Percentiles rank a stretch among this genome's conserved stretches.
These are phyloP conservation scores for Apophysomyces ossiformis DNA, from an alignment of 371 early-diverging fungal genomes.

Conservation along the genomic window DNA sequence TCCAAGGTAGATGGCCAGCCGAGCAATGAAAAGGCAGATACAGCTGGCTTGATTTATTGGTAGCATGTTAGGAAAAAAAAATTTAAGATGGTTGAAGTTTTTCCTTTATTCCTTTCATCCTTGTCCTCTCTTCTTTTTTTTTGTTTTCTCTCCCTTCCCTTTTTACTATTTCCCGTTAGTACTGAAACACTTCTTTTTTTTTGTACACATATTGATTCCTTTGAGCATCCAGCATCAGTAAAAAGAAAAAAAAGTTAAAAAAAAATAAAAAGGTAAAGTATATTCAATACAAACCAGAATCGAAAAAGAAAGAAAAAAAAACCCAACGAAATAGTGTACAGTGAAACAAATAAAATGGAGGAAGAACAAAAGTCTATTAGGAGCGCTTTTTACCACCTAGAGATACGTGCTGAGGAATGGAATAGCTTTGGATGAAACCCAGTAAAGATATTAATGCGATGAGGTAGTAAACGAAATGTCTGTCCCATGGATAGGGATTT, in stretches of 20 bases:
- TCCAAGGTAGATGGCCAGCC: background rate
- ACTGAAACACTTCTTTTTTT: background rate
- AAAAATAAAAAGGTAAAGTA: too few species aligned
- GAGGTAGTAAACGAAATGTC: conserved; percentile 62
- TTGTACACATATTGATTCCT: background rate
- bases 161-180: too few species aligned
- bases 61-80: background rate
- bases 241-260: background rate
- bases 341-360: background rate
- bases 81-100: background rate
- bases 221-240: background rate
- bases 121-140: background rate
- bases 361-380: background rate
- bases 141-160: background rate
- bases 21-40: background rate
- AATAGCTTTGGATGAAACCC: conserved; percentile 43
- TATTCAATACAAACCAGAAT: too few species aligned
- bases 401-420: conserved; percentile 37
- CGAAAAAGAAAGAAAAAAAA: background rate
- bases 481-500: conserved; percentile 66
- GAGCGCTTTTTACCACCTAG: conserved; percentile 18
- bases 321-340: background rate
- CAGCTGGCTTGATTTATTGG: conserved; percentile 6
- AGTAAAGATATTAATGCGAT: conserved; percentile 41
- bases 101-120: too few species aligned